These are phyloP conservation scores for Lactarius hengduanensis DNA, from an alignment of 768 basidiomycete species.

Conservation along the genomic window DNA sequence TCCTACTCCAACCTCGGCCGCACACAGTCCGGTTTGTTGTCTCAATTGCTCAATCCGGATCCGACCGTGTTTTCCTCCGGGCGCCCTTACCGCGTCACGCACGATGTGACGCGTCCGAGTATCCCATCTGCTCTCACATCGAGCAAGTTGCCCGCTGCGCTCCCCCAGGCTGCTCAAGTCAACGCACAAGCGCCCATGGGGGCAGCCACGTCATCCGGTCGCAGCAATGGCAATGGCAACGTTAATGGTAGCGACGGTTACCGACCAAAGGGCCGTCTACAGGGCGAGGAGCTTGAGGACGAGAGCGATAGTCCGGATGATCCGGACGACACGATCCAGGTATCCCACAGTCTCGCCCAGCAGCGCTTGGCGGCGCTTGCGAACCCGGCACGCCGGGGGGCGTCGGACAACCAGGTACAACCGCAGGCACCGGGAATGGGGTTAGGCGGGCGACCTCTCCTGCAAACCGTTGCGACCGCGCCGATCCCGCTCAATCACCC, in stretches of 20 bases:
- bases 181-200: constrained; percentile 37
- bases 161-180: constrained; percentile 56
- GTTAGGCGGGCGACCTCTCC: constrained; percentile 23
- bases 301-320: constrained; percentile 51
- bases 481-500: constrained; percentile 64
- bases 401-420: constrained; percentile 35
- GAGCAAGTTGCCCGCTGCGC: constrained; percentile 58
- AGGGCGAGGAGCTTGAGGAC: constrained; percentile 67
- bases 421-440: constrained; percentile 17
- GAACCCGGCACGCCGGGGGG: constrained; percentile 40
- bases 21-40: constrained; percentile 57
- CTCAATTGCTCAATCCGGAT: constrained; percentile 71
- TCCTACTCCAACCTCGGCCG: constrained; percentile 61
- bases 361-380: constrained; percentile 61
- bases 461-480: constrained; percentile 42
- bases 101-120: constrained; percentile 46
- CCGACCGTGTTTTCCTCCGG: constrained; percentile 55
- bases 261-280: constrained; percentile 62
- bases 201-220: not conserved
- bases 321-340: constrained; percentile 51
- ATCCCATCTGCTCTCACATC: constrained; percentile 37
- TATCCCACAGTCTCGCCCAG: constrained; percentile 69
- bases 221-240: constrained; percentile 8
- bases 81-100: constrained; percentile 56
- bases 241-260: constrained; percentile 39